Conservation (phyloP, 2,329 filamentous ascomycete species). For the Aquanectria penicillioides region DNA sequence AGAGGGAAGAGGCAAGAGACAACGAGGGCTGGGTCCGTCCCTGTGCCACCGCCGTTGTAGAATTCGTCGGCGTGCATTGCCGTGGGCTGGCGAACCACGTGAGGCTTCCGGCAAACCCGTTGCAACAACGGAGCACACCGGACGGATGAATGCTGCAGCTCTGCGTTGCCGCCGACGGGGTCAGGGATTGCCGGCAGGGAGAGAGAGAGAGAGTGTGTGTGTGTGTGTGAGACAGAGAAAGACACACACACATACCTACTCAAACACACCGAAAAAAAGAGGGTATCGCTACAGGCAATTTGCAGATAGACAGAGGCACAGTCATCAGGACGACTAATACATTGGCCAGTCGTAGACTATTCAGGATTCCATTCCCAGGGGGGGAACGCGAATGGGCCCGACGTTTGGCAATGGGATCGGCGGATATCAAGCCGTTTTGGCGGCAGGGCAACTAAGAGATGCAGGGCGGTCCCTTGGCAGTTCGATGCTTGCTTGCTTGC, state of each 20-base stretch:
- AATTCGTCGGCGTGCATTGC: conserved; percentile 1
- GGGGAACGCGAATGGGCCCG: not conserved
- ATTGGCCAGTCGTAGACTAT: too few species aligned
- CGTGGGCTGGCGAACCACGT: conserved; percentile 30
- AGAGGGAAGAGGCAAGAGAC: conserved; percentile 9
- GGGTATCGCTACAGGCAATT: too few species aligned
- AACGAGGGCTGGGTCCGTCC: not conserved
- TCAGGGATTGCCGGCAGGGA: not conserved
- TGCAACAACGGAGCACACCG: not conserved
- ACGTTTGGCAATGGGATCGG: not conserved
- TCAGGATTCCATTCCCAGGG: not conserved
- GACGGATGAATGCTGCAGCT: not conserved
- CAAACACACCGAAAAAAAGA: too few species aligned
- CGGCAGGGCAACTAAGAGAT: not conserved
- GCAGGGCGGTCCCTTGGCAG: not conserved
- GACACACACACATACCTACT: too few species aligned
- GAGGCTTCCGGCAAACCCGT: conserved; percentile 9
- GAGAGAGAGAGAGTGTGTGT: too few species aligned
- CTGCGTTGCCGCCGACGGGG: not conserved
- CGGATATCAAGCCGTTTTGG: not conserved
- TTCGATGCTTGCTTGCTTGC: conserved; percentile 17
- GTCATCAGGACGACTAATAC: too few species aligned
- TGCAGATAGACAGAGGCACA: too few species aligned
- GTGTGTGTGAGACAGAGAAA: too few species aligned
- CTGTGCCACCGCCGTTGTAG: not conserved